phyloP scores from a whole-genome alignment of 768 basidiomycete genomes.

The Phlebiopsis gigantea region DNA sequence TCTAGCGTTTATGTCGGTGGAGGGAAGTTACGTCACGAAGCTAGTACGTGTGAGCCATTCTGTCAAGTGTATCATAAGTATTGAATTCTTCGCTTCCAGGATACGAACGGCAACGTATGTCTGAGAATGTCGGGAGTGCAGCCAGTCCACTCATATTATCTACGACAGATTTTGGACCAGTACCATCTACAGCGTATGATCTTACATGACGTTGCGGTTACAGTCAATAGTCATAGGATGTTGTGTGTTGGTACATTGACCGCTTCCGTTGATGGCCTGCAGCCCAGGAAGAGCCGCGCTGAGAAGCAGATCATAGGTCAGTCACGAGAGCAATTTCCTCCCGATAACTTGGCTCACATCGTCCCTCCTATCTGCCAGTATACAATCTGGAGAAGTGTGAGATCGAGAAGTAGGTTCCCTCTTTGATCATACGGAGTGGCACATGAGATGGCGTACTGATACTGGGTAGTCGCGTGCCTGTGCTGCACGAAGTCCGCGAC shows the following conservation, averaged over 20 bases:
- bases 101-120: slow-evolving; percentile 53
- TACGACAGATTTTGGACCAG: slow-evolving; percentile 42
- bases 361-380: slow-evolving; percentile 33
- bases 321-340: slow-evolving; percentile 13
- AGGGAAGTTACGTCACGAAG: slow-evolving; percentile 55
- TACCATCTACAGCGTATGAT: slow-evolving; percentile 59
- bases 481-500: slow-evolving; percentile 68
- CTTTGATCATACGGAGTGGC: not conserved
- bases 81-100: slow-evolving; percentile 29
- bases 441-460: slow-evolving; percentile 1
- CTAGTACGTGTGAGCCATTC: slow-evolving; percentile 35
- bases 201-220: slow-evolving; percentile 67
- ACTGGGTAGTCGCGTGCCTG: slow-evolving; percentile 55
- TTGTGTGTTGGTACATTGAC: slow-evolving; percentile 65
- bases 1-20: slow-evolving; percentile 66
- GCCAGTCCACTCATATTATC: not conserved
- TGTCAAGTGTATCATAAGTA: not conserved
- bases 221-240: slow-evolving; percentile 57
- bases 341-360: not conserved
- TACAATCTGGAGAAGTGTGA: slow-evolving; percentile 62
- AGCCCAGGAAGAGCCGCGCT: slow-evolving; percentile 62
- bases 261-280: slow-evolving; percentile 55
- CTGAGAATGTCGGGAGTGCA: not conserved
- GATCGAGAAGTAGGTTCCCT: slow-evolving; percentile 53
- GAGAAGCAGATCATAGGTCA: slow-evolving; percentile 74